Base-by-base conservation (phyloP, 2,329 filamentous ascomycete species). In the Trichoderma breve region DNA sequence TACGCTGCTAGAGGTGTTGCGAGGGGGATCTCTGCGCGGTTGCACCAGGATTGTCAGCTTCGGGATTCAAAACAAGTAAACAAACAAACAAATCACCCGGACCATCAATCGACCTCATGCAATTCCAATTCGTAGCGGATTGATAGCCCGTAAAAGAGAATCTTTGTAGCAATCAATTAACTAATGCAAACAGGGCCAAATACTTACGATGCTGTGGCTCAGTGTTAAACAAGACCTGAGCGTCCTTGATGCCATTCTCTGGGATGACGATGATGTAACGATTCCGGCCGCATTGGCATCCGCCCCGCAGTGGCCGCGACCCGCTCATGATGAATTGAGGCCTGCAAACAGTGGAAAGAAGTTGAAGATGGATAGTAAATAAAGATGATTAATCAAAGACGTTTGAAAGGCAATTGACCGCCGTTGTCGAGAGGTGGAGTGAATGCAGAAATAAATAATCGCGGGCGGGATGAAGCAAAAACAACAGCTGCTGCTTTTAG, bases 221-320 rank as follows among this genome's bases (percentile, higher is more conserved):
- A 47, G 90, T 90, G 81, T 94, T 91, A 79, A 97, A 96, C 74
- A 94, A 88, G 26, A 97, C 89, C 75, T 90, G 87, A 18, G 91
- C 89, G 65, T 86, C 82, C 39, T 89, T 83, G 51, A 83, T 81
- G 53, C 87, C 84, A 76, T 86, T 82, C 24, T 84, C 80, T 1
- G 94, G 94, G 28, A 95, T 86, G 60, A 88, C 83, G 75, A 97
- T 89, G 72, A 90, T 86, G 82, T 97, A 97, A 78, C 91, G 87
- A 78, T 96, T 97, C 73, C 95, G 90, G 71, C 94, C 94, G 81
- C 95, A 98, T 68, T 92, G 90, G 84, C 95, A 97, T 74, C 90
- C 89, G 77, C 94, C 94, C 74, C 88, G 89, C 71, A 97, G 86
- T 51, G 86, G 86, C 73, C 87, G 83, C 71, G 82, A 78, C 65